Evolutionary conservation across 2,329 filamentous ascomycete species (phyloP).

Genomic region (Nemania sp.): DNA sequence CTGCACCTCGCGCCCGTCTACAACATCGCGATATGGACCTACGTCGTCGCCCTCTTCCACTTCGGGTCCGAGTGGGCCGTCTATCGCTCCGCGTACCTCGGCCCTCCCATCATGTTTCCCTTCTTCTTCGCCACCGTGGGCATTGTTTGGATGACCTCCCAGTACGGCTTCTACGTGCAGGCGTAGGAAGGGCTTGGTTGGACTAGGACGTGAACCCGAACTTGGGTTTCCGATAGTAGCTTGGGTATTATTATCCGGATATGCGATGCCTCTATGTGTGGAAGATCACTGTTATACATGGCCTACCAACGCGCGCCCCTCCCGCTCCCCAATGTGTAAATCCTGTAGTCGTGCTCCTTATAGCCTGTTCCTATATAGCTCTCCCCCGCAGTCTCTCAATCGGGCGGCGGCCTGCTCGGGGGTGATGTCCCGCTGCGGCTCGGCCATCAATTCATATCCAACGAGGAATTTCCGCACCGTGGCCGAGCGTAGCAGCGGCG

Average conservation of each 20-base stretch:
- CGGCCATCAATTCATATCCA: conserved; percentile 93
- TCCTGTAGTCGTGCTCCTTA: conserved; percentile 21
- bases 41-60: conserved; percentile 75
- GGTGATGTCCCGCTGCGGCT: conserved; percentile 98
- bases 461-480: conserved; percentile 96
- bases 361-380: conserved; percentile 77
- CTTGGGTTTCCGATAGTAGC: background rate
- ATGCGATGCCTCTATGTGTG: background rate
- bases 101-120: conserved; percentile 59
- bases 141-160: conserved; percentile 65
- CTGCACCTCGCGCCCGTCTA: conserved; percentile 74
- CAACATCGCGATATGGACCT: conserved; percentile 81
- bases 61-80: conserved; percentile 81
- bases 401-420: conserved; percentile 89
- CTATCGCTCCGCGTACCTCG: conserved; percentile 74
- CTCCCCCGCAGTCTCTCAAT: conserved; percentile 75
- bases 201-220: no score
- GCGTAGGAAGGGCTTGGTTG: no score
- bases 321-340: conserved; percentile 3
- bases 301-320: background rate
- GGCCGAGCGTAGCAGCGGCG: conserved; percentile 86
- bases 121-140: conserved; percentile 56
- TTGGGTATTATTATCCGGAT: background rate
- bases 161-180: conserved; percentile 72
- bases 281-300: conserved; percentile 3